Evolutionary conservation across 805 yeast species (phyloP), one percentile per base, ranked within the genome.

Genomic region (Peterozyma xylosa): DNA sequence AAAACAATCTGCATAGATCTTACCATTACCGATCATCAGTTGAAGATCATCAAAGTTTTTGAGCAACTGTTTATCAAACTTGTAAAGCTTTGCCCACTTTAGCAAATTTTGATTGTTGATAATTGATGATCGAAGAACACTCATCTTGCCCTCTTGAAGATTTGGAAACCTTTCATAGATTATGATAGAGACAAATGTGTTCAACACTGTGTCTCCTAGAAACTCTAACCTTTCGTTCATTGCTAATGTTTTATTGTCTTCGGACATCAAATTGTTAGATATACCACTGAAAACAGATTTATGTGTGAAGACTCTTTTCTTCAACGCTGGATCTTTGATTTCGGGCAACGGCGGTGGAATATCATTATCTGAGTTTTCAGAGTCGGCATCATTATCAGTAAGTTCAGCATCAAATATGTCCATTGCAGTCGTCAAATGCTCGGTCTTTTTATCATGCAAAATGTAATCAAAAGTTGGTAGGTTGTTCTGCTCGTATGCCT

Each of bases 161-260:
- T 70, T 63, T 0, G 95, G 93, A 52, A 82, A 85, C 45, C 73
- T 62, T 29, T 75, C 70, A 53, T 72, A 88, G 15, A 87, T 68
- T 36, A 90, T 70, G 46, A 74, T 66, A 0, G 96, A 82, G 43
- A 85, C 78, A 14, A 82, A 67, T 43, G 74, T 74, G 56, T 86
- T 85, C 47, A 91, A 65, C 16, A 88, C 75, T 1, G 97, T 80
- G 64, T 91, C 98, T 13, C 98, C 98, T 37, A 87, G 65, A 56
- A 88, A 91, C 64, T 91, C 98, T 18, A 89, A 67, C 41, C 96
- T 71, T 67, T 90, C 97, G 59, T 91, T 87, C 53, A 87, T 90
- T 2, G 80, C 66, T 39, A 82, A 59, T 50, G 75, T 76, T 4
- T 75, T 59, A 47, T 76, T 74, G 50, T 74, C 76, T 21, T 21